phyloP scores from a whole-genome alignment of 352 stramenopile species.

The Pythium phragmitis region DNA sequence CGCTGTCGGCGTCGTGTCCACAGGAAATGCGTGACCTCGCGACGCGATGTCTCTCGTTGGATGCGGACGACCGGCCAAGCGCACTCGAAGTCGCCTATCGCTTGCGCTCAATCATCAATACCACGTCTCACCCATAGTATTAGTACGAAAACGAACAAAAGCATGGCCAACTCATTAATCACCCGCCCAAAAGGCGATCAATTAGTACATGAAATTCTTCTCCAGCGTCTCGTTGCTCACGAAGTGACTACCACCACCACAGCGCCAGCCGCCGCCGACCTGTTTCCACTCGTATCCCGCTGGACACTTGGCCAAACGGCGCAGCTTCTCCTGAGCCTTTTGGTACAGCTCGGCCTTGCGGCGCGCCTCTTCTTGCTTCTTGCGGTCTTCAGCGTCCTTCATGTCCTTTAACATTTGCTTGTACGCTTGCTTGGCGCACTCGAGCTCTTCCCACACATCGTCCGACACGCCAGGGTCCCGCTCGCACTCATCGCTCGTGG shows the following conservation, averaged over 20 bases:
- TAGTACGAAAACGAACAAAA: neutral
- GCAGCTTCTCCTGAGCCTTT: slow-evolving; percentile 57
- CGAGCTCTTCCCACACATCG: slow-evolving; percentile 63
- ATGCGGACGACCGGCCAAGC: neutral
- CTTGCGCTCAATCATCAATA: neutral
- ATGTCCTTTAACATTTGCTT: slow-evolving; percentile 38
- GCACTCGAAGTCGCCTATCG: slow-evolving; percentile 4
- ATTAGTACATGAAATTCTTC: slow-evolving; percentile 46
- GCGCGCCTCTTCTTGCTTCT: slow-evolving; percentile 33
- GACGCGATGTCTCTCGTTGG: slow-evolving; percentile 1
- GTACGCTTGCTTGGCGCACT: slow-evolving; percentile 57
- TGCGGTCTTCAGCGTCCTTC: slow-evolving; percentile 31
- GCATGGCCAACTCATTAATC: too few species aligned
- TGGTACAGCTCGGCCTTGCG: slow-evolving; percentile 22
- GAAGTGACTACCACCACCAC: slow-evolving; percentile 69
- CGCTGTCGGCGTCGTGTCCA: slow-evolving; percentile 8
- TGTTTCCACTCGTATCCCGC: slow-evolving; percentile 69
- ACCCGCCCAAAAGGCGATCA: neutral
- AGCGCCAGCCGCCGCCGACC: slow-evolving; percentile 66
- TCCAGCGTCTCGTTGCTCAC: slow-evolving; percentile 69
- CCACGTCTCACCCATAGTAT: neutral
- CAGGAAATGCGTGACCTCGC: neutral
- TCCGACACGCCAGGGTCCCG: slow-evolving; percentile 63
- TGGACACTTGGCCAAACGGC: slow-evolving; percentile 59
- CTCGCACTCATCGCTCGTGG: slow-evolving; percentile 8